Base-by-base conservation (phyloP, 495 filamentous ascomycete genomes). In the Penicillium egyptiacum region DNA sequence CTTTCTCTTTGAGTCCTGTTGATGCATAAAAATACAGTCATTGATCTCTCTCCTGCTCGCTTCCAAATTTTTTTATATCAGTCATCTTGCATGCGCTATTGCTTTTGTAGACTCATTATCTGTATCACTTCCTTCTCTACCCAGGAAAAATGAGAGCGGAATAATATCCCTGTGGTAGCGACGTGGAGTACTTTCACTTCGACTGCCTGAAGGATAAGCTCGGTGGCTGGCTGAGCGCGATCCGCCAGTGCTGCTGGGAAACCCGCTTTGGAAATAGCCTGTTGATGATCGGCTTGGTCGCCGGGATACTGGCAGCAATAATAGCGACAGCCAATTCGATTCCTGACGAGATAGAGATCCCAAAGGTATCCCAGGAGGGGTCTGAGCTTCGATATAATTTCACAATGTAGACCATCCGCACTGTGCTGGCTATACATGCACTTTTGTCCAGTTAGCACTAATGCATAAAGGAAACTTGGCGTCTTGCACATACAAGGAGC, bases 351-450 rank as follows among this genome's bases (percentile, higher is more conserved):
- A 62, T 55, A 5, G 55, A 58, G 5, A 62, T 55, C 11, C 41
- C 42, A 31, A 57, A 35, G 2, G 46, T 57, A 14, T 58, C 44
- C 60, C 55, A 62, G 39, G 49, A 50, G 1, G 51, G 55, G 22
- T 62, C 60, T 17, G 49, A 25, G 43, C 55, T 45, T 31, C 20
- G 25, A n/a, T 62, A 62, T 10, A 62, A 33, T 41, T 56, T 52
- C 50, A 62, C 50, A 10, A 62, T 49, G 26, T 58, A 62, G 28
- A 58, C 50, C 47, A 62, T 49, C 10, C 60, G 60, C 8, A 57
- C 41, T 22, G 56, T 31, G 19, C 55, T 53, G 14, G 55, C 60
- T 1, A 57, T 33, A 44, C 60, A 62, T 16, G 60, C 55, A 44
- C 57, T 60, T 28, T 19, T 20, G 1, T 42, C 12, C 4, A 16